Base-by-base conservation (phyloP, 2,329 filamentous ascomycete species). In the Pyrenophora graminea region DNA sequence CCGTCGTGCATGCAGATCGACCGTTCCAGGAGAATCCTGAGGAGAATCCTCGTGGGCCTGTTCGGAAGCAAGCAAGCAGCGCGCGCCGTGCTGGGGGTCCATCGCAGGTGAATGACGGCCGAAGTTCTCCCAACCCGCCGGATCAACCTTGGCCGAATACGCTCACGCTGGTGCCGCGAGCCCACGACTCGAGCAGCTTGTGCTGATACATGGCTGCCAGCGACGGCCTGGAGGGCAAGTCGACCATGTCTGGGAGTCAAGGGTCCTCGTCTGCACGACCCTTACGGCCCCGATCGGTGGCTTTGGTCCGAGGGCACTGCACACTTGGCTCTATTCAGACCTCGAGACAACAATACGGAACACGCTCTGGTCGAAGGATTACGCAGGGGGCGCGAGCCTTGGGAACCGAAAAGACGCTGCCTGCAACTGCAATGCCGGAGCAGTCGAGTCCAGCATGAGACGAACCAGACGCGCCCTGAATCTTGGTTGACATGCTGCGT, bases 1-100 rank as follows among this genome's bases (percentile, higher is more conserved):
- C 65, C 59, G 59, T 61, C 61, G 67, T 73, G 71, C 71, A 69
- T 53, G 72, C 70, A 75, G 72, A 75, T 75, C 72, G 58, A 57
- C 59, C 62, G 57, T 63, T 62, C 59, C 64, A 64, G 61, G 60
- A 64, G 60, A 62, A 46, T 46, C 55, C 54, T 57, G 53, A 58
- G 48, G 59, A 52, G 51, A 55, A 50, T 57, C 55, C 55, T 46
- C 51, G 43, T 56, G 57, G 58, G 32, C 10, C 49, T 23, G 45
- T 17, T 44, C 66, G 66, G 67, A 59, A 64, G 63, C 61, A 59
- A 61, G 61, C 56, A 68, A 53, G 52, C 59, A 58, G 45, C 57
- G 45, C 57, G 49, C 36, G 36, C 17, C 25, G 18, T 31, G 51
- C 42, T 53, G 51, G 40, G 21, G 48, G 39, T 36, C 21, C 43